Percentiles rank a stretch among this genome's conserved stretches.
phyloP scores from a whole-genome alignment of 352 stramenopile genomes.

The Phytophthora pisi region DNA sequence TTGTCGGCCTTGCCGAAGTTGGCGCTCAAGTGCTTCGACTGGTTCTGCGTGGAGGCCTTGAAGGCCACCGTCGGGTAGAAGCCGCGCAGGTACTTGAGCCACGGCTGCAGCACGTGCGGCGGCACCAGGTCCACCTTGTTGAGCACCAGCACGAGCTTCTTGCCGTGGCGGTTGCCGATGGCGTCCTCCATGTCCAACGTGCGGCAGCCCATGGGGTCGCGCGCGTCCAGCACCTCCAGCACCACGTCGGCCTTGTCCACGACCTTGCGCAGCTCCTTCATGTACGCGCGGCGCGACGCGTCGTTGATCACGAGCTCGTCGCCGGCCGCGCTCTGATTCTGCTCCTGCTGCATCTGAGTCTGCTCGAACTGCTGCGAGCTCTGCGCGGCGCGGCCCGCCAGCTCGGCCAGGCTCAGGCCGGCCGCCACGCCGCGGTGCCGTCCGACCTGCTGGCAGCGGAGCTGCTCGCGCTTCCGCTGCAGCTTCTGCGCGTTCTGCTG shows the following conservation, averaged over 20 bases:
- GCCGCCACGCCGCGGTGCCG: constrained; percentile 44
- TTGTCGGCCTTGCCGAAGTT: constrained; percentile 62
- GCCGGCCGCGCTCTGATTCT: constrained; percentile 7
- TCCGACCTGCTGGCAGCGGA: constrained; percentile 54
- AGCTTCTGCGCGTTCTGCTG: constrained; percentile 54
- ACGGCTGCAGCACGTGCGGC: constrained; percentile 94
- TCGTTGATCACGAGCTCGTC: constrained; percentile 74
- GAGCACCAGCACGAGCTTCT: constrained; percentile 97
- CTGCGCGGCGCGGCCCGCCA: constrained; percentile 51
- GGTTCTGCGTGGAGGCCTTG: constrained; percentile 95
- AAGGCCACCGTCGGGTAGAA: constrained; percentile 97
- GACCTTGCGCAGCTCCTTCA: constrained; percentile 97
- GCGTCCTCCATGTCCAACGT: constrained; percentile 94
- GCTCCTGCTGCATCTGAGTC: constrained; percentile 31
- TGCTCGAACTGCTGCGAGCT: constrained; percentile 51
- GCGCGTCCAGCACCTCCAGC: constrained; percentile 97
- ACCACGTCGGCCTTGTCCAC: constrained; percentile 97
- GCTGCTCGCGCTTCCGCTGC: constrained; percentile 69
- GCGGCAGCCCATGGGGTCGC: constrained; percentile 96
- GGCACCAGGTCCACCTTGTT: constrained; percentile 99
- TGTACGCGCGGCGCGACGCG: constrained; percentile 93
- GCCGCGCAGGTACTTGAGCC: constrained; percentile 93
- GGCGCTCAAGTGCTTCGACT: constrained; percentile 64
- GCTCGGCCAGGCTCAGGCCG: constrained; percentile 56
- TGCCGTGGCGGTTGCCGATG: constrained; percentile 93